Evolutionary conservation across 169 alveolate species (phyloP).

Genomic region (Hepatocystis sp.): DNA sequence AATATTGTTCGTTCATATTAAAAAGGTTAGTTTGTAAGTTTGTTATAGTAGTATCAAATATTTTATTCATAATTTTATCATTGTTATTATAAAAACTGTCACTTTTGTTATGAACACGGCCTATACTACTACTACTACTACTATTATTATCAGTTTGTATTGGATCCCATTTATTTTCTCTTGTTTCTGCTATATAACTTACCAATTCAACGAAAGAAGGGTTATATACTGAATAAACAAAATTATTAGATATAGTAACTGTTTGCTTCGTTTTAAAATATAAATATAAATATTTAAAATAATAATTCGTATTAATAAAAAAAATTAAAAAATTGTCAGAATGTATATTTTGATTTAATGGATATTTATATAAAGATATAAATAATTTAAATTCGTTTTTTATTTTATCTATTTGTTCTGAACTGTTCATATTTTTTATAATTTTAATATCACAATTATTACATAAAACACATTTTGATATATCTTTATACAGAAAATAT

Average conservation of each 20-base stretch:
- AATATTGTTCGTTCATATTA: too few species aligned
- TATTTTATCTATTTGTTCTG: conserved; percentile 1
- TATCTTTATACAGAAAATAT: conserved; percentile 2
- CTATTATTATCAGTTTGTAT: too few species aligned
- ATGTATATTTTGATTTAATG: not conserved
- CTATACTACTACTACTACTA: too few species aligned
- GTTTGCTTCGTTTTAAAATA: conserved; percentile 13
- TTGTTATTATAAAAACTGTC: too few species aligned
- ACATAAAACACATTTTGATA: conserved; percentile 18
- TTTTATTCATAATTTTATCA: too few species aligned
- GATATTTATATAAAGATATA: conserved; percentile 15
- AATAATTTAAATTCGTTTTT: conserved; percentile 29
- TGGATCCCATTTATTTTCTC: too few species aligned
- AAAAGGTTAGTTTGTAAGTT: too few species aligned
- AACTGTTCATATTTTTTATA: not conserved
- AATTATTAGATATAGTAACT: conserved; percentile 3
- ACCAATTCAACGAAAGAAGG: conserved; percentile 7
- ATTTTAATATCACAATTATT: not conserved
- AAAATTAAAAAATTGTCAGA: conserved; percentile 19
- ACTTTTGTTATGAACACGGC: too few species aligned
- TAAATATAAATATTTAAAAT: conserved; percentile 18
- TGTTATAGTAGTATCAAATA: too few species aligned
- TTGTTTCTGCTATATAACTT: too few species aligned
- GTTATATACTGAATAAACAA: conserved; percentile 21
- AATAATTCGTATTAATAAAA: conserved; percentile 37